phyloP scores from a whole-genome alignment of 2,329 filamentous ascomycete genomes.

The Aspergillus japonicus region DNA sequence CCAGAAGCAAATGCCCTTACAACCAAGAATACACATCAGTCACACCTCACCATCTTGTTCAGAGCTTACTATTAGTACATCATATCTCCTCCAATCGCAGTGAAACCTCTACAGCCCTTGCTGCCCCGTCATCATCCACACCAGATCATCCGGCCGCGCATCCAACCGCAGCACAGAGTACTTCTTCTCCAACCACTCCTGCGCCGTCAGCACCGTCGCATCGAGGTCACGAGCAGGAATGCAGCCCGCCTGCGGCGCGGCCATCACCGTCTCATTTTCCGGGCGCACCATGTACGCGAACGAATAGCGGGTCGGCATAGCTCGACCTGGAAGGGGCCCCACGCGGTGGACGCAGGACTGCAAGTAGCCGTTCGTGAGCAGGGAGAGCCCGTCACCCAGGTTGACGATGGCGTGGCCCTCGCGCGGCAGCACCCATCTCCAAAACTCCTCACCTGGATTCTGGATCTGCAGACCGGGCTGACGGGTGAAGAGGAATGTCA shows the following conservation, averaged over 20 bases:
- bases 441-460: slow-evolving; percentile 50
- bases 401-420: slow-evolving; percentile 56
- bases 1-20: no score
- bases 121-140: not conserved
- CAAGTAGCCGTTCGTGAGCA: slow-evolving; percentile 5
- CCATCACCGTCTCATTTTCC: not conserved
- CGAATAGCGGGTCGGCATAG: not conserved
- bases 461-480: slow-evolving; percentile 60
- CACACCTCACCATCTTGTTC: no score
- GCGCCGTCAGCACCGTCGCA: not conserved
- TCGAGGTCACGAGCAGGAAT: not conserved
- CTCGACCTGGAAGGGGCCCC: not conserved
- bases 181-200: not conserved
- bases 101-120: not conserved
- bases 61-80: no score
- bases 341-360: not conserved
- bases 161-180: not conserved
- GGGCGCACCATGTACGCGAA: slow-evolving; percentile 2
- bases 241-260: not conserved
- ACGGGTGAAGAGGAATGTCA: slow-evolving; percentile 57
- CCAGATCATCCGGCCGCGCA: not conserved
- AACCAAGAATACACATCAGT: no score
- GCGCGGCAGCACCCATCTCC: slow-evolving; percentile 56
- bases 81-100: no score
- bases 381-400: slow-evolving; percentile 57